Evolutionary conservation across 192 early-diverging fungal species (phyloP), one percentile per base, ranked within the genome.

Genomic region (Rhizoclosmatium globosum): DNA sequence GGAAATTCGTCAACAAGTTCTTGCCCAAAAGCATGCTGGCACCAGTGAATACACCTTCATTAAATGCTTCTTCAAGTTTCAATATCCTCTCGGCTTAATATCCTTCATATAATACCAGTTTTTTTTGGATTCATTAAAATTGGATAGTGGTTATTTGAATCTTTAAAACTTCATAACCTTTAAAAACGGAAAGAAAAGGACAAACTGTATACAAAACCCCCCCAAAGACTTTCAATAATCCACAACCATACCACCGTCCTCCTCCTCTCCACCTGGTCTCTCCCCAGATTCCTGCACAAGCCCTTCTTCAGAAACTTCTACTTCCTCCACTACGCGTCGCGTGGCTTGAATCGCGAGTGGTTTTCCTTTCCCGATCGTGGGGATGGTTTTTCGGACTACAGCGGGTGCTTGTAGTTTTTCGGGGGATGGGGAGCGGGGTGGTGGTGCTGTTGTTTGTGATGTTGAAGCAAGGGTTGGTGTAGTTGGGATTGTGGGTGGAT

Each of bases 311-410:
- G 39, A n/a, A 65, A 39, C 64, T 39, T 31, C 38, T 39, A 2
- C 15, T 39, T 65, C 39, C 39, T 65, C 21, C 64, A 23, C 21
- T 39, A 39, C 3, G 13, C n/a, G 39, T 1, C 17, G 17, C 19
- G 64, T 39, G 39, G 38, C 64, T 31, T n/a, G 21, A 4, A 39
- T 23, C 38, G 38, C n/a, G 38, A 65, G n/a, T 19, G 67, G 67
- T 43, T 68, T 68, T 43, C 67, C 67, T 68, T 46, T 41, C 3
- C 67, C 67, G 43, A 68, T 53, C 1, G 50, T 53, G 50, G 50
- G 6, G 17, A 17, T 42, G 0, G 23, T 43, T 9, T 9, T 21
- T 46, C 41, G 39, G 15, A 13, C 45, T 43, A 38, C 2, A 2
- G 13, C 62, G 13, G 41, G 13, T 6, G 31, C 23, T 64, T 64